Base-by-base conservation (phyloP, 176 grass and related monocot genomes). In the Panicum miliaceum region DNA sequence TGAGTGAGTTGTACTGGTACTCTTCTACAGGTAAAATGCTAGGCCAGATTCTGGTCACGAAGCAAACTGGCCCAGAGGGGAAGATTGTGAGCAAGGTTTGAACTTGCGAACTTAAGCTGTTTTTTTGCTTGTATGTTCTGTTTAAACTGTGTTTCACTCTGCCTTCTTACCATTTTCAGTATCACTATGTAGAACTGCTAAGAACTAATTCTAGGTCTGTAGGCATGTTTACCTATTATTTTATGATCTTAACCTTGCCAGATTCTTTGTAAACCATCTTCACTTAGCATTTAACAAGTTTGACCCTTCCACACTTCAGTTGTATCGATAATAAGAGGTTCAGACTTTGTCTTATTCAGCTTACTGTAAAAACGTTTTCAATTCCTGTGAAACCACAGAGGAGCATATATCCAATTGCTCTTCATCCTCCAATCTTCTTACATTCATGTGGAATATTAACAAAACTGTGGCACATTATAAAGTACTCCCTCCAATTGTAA, bases 41-140 rank as follows among this genome's bases (percentile, higher is more conserved):
- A 52, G 86, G 90, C 53, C 93, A 99, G 85, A 94, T 99, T 88
- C 88, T 99, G 78, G 93, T 99, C 84, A 99, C 93, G 12, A 99
- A 96, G 73, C 96, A 99, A 90, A 92, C 96, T 81, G 96, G 96
- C 65, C 91, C 93, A 26, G 89, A 92, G 81, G 93, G 96, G 69
- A 99, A 99, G 83, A 85, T 99, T 91, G 96, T 99, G 81, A 89
- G 86, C 96, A 99, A 99, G 93, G 96, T 99, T 77, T 60, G 74
- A 63, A 83, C 67, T 60, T 89, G 58, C 62, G 26, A 64, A 51
- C 63, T 51, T 13, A 67, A 23, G 0, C 59, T 8, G 3, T 48
- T 5, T 65, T 86, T 86, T 32, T 76, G 56, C 58, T 78, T 62
- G 6, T 72, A 25, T 74, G 56, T 70, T 32, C 10, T 78, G 19